These are phyloP conservation scores for Bidens hawaiensis DNA, from an alignment of 140 eudicot genomes.

Conservation along the genomic window DNA sequence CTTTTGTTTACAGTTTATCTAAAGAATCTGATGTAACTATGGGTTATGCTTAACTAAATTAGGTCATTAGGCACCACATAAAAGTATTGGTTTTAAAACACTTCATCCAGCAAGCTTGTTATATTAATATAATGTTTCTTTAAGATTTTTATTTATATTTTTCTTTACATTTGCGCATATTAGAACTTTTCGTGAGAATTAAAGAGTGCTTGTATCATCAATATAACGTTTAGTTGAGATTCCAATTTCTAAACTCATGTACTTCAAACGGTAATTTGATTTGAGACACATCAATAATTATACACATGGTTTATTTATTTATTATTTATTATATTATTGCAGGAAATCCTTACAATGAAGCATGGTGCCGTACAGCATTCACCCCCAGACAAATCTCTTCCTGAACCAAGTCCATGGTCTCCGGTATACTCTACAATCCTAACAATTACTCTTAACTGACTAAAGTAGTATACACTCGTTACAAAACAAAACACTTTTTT, in stretches of 20 bases:
- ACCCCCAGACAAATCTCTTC: conserved; percentile 78
- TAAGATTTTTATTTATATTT: too few species aligned
- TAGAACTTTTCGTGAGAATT: background rate
- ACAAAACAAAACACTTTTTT: background rate
- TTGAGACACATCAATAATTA: background rate
- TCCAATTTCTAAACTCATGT: background rate
- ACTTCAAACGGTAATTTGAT: background rate
- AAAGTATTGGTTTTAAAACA: too few species aligned
- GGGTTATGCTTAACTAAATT: too few species aligned
- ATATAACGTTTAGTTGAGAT: background rate
- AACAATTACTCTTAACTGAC: background rate
- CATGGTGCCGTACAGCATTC: conserved; percentile 95
- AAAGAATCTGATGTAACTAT: too few species aligned
- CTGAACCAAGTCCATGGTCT: conserved; percentile 97
- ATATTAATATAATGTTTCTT: too few species aligned
- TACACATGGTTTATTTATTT: conserved; percentile 7
- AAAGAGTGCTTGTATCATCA: background rate
- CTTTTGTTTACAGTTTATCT: too few species aligned
- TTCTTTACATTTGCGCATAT: background rate
- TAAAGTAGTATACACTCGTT: conserved; percentile 9
- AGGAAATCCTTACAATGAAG: conserved; percentile 86
- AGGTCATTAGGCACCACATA: too few species aligned
- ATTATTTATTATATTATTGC: too few species aligned
- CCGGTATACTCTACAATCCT: conserved; percentile 60
- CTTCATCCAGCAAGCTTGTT: too few species aligned